Evolutionary conservation across 495 filamentous ascomycete species (phyloP).

Genomic region (Penicillium diatomitis): DNA sequence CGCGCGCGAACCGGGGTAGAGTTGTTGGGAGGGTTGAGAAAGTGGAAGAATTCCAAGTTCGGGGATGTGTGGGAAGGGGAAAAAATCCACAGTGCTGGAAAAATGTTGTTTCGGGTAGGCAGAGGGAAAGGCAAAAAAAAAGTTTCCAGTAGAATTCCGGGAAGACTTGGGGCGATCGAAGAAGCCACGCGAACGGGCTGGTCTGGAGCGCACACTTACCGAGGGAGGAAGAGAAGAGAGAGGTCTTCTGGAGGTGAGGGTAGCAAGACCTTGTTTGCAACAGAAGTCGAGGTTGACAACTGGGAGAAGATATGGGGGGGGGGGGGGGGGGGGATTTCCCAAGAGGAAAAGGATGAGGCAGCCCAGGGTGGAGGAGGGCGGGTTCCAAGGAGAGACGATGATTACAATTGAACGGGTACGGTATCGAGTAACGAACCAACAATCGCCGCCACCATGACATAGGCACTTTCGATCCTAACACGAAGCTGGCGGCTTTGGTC

Average conservation of each 20-base stretch:
- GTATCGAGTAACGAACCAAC: background rate
- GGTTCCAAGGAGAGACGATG: too few species aligned
- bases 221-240: background rate
- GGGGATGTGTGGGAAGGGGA: constrained; percentile 6
- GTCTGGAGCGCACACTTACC: too few species aligned
- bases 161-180: background rate
- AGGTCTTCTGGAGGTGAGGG: background rate
- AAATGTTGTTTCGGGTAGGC: constrained; percentile 21
- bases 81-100: constrained; percentile 13
- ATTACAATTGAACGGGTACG: background rate
- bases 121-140: constrained; percentile 3
- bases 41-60: background rate
- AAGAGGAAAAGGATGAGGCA: background rate
- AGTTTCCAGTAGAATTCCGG: background rate
- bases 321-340: too few species aligned
- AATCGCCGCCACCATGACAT: constrained; percentile 13
- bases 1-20: constrained; percentile 14
- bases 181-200: too few species aligned
- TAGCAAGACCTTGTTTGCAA: background rate
- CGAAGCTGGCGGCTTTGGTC: background rate
- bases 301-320: too few species aligned
- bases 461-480: background rate
- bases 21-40: constrained; percentile 1
- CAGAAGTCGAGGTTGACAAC: too few species aligned
- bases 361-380: background rate